These are phyloP conservation scores for Xylaria polymorpha DNA, from an alignment of 2,329 filamentous ascomycete genomes.

Conservation along the genomic window DNA sequence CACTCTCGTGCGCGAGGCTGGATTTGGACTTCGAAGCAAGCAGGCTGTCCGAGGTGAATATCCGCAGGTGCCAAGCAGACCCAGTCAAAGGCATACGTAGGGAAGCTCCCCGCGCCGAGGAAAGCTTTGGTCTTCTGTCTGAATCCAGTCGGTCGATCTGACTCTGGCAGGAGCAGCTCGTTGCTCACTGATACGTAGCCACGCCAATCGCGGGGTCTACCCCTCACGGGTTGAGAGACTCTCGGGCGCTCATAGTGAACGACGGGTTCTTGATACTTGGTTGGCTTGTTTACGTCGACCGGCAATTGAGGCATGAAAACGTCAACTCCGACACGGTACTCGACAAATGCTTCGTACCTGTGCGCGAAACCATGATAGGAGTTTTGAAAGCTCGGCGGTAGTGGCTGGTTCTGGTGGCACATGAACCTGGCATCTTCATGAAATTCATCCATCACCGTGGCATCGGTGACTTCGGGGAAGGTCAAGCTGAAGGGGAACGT, in stretches of 20 bases:
- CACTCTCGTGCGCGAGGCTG: conserved; percentile 28
- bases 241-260: conserved; percentile 29
- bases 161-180: conserved; percentile 34
- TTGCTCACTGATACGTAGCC: conserved; percentile 27
- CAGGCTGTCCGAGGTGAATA: conserved; percentile 29
- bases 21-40: conserved; percentile 28
- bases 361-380: conserved; percentile 15
- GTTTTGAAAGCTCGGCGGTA: conserved; percentile 34
- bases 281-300: conserved; percentile 24
- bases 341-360: conserved; percentile 34
- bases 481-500: conserved; percentile 29
- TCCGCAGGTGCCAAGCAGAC: conserved; percentile 23
- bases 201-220: conserved; percentile 18
- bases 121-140: conserved; percentile 36
- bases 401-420: conserved; percentile 18
- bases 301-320: conserved; percentile 31
- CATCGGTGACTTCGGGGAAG: conserved; percentile 29
- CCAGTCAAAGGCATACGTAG: conserved; percentile 38
- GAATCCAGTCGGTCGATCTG: conserved; percentile 31
- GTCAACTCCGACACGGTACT: conserved; percentile 35
- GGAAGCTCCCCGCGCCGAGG: conserved; percentile 29
- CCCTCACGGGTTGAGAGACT: background rate
- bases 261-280: conserved; percentile 27
- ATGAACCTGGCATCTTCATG: conserved; percentile 16
- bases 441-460: background rate